Conservation (phyloP, 305 asterid genomes). For the Fraxinus platypoda region DNA sequence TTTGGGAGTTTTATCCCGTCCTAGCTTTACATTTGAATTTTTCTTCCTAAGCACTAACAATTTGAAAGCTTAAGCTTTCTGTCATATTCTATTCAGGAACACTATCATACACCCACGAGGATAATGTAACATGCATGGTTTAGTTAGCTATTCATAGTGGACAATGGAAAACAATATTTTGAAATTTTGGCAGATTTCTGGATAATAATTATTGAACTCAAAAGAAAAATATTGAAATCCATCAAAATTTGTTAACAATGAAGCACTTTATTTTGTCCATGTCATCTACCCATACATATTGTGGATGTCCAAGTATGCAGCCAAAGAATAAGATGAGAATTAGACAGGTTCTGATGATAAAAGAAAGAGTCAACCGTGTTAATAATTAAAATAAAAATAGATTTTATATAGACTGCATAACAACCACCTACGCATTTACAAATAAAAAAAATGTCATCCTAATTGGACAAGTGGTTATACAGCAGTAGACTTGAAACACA, state of each 20-base stretch:
- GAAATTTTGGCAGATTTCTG: neutral
- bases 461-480: conserved; percentile 9
- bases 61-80: neutral
- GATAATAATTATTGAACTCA: neutral
- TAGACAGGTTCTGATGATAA: conserved; percentile 19
- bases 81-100: neutral
- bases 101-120: conserved; percentile 12
- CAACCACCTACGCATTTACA: conserved; percentile 17
- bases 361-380: neutral
- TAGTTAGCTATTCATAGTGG: neutral
- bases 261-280: conserved; percentile 3
- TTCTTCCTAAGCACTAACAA: neutral
- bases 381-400: conserved; percentile 10
- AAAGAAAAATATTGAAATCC: neutral
- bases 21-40: neutral
- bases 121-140: neutral
- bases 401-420: conserved; percentile 7
- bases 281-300: neutral
- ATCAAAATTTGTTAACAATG: neutral
- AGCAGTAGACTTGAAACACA: conserved; percentile 15
- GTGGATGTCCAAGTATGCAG: neutral
- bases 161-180: neutral
- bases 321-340: neutral
- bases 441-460: conserved; percentile 14
- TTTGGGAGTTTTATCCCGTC: no score